Evolutionary conservation across 768 basidiomycete genomes (phyloP), one percentile per base, ranked within the genome.

Genomic region (Hydnomerulius pinastri): DNA sequence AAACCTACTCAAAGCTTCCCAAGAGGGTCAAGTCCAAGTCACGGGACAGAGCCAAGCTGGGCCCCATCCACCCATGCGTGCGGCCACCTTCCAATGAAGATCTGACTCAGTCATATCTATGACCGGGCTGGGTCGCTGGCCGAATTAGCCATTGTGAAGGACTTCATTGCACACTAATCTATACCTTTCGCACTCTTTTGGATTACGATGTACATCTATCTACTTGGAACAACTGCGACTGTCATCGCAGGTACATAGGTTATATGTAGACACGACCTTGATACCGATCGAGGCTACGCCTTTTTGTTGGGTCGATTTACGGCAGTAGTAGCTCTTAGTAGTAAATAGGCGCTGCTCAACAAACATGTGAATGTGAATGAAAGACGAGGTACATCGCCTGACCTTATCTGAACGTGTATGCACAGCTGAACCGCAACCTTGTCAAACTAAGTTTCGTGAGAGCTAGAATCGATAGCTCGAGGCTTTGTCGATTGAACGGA

Each of bases 1-100:
- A 1, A 79, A 74, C 29, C 66, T 76, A 66, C 68, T 83, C 46
- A 78, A 80, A 62, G 72, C 78, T 2, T 69, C 74, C 24, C 77
- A 78, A 24, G 76, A 78, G 39, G 63, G 68, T 12, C 67, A 69
- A n/a, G 11, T 69, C 11, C 58, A 69, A 30, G 28, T 65, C 18
- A 60, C 67, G 9, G 65, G 55, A 17, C 58, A 63, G 35, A 0
- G 46, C 0, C 58, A 56, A 40, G 55, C 40, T 0, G 56, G 60
- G 13, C 59, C 66, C 41, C 68, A 53, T 15, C 54, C 63, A 23
- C 66, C 66, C 4, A 3, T 61, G 25, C 66, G 66, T 3, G 68
- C 66, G 12, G 63, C 68, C 32, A 67, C 66, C 11, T 66, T 67
- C 56, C 64, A 55, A 55, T 63, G 48, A 61, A 48, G 17, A 20